Evolutionary conservation across 495 filamentous ascomycete species (phyloP).

Genomic region (Daldinia childiae): DNA sequence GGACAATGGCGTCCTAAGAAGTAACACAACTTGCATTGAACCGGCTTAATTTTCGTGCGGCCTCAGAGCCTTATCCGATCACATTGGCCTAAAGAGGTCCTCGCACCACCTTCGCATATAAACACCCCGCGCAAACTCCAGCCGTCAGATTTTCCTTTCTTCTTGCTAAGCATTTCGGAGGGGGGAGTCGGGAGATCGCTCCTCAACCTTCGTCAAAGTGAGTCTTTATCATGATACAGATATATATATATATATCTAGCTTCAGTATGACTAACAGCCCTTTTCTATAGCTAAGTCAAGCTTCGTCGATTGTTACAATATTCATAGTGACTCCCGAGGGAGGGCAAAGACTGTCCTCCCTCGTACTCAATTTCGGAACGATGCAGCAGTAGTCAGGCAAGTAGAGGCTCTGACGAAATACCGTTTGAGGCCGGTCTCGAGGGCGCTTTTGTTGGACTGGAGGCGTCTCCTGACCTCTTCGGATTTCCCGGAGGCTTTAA

Average conservation of each 20-base stretch:
- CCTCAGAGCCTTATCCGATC: slow-evolving; percentile 19
- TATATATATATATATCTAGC: no score
- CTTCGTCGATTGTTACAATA: slow-evolving; percentile 1
- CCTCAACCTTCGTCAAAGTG: background rate
- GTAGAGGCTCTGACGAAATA: slow-evolving; percentile 6
- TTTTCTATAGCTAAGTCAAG: background rate
- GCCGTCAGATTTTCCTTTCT: background rate
- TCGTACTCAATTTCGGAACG: slow-evolving; percentile 23
- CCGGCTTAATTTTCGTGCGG: slow-evolving; percentile 20
- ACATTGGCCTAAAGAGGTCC: background rate
- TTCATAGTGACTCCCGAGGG: slow-evolving; percentile 21
- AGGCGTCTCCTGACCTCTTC: slow-evolving; percentile 9
- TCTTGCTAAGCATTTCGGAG: background rate
- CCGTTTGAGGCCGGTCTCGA: slow-evolving; percentile 17
- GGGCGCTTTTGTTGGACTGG: slow-evolving; percentile 19
- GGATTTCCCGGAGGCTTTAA: slow-evolving; percentile 1
- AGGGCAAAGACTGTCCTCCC: slow-evolving; percentile 25
- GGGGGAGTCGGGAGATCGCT: background rate
- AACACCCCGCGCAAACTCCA: background rate
- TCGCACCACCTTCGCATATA: slow-evolving; percentile 12
- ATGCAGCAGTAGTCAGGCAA: slow-evolving; percentile 31
- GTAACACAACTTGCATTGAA: background rate
- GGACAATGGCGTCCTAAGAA: background rate
- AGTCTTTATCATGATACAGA: background rate
- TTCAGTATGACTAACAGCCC: background rate